Evolutionary conservation across 2,329 filamentous ascomycete species (phyloP), one percentile per base, ranked within the genome.

Genomic region (Xylariaceae sp.): DNA sequence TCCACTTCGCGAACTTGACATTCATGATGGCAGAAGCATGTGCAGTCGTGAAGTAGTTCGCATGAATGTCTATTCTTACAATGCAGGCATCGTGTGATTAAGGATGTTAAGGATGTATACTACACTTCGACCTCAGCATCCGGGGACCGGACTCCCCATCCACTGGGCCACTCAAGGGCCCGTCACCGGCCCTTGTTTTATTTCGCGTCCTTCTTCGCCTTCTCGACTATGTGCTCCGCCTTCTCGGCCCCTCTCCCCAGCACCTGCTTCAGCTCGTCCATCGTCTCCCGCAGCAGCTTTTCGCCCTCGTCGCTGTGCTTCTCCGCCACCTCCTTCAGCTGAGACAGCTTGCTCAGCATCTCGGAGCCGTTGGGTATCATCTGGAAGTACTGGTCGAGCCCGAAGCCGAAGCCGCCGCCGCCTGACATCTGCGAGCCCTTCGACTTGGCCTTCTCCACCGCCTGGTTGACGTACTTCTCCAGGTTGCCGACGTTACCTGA

Each of bases 291-390:
- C 32, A 83, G 56, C 23, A 87, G 63, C 57, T 77, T 72, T 64
- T 86, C 72, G 3, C 80, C 80, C 55, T 87, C 79, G 5, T 77
- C 67, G 31, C 74, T 76, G 54, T 83, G 77, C 61, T 83, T 76
- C 47, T 80, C 65, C 0, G 77, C 77, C 11, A 81, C 65, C 42
- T 82, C 67, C 44, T 74, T 67, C 35, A 88, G 56, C 47, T 83
- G 69, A 49, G 75, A 64, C 34, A 87, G 53, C 59, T 84, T 82
- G 22, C 74, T 67, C 22, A 83, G 51, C 30, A 87, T 72, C 56
- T 82, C 71, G 27, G 69, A 66, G 0, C 77, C 78, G 10, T 73
- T 70, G 0, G 80, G 79, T 5, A 85, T 65, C 67, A 75, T 70
- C 47, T 76, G 64, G n/a, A 83, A 58, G 55, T 80, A 81, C 51